Base-by-base conservation (phyloP, 345 rosid species). In the Trapa incisa region DNA sequence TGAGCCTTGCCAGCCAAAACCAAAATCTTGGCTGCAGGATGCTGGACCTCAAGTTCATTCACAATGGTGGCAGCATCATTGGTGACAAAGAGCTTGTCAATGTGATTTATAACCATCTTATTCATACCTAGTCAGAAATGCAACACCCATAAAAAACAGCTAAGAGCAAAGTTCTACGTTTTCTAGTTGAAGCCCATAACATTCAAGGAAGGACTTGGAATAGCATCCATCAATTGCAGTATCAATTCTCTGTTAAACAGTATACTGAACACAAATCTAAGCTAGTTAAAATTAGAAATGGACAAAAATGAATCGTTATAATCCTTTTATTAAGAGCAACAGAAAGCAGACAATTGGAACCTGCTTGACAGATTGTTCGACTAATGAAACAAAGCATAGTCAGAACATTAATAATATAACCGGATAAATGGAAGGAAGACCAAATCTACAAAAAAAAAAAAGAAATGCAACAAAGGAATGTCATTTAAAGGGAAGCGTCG, bases 51-150 rank as follows among this genome's bases (percentile, higher is more conserved):
- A 1, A 95, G 87, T 63, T 95, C 99, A 62, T 86, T 91, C 52
- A 95, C 99, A 37, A 94, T 94, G n/a, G 99, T 94, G 4, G 81
- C 95, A 64, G 99, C 99, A 73, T 95, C 99, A 74, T 83, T 95
- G 4, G 99, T 95, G 48, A 95, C 89, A 72, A 87, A 91, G 0
- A 91, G 84, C 73, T 89, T 91, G 81, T 95, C 99, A 68, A 95
- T 75, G 75, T 95, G 99, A 74, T 95, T 95, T 39, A 95, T 89
- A 70, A 95, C 96, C 99, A 95, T 91, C 85, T 95, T 95, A 77
- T 91, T 95, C 99, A 91, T 95, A 37, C 99, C 99, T 95, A 53
- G 52, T 47, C 47, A 2, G 13, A 37, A 15, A 4, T 29, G 63
- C 47, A 66, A 6, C 14, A 36, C 42, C 39, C 4, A 22, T 38